Evolutionary conservation across 805 yeast genomes (phyloP).

Genomic region (Nakazawaea sp.): DNA sequence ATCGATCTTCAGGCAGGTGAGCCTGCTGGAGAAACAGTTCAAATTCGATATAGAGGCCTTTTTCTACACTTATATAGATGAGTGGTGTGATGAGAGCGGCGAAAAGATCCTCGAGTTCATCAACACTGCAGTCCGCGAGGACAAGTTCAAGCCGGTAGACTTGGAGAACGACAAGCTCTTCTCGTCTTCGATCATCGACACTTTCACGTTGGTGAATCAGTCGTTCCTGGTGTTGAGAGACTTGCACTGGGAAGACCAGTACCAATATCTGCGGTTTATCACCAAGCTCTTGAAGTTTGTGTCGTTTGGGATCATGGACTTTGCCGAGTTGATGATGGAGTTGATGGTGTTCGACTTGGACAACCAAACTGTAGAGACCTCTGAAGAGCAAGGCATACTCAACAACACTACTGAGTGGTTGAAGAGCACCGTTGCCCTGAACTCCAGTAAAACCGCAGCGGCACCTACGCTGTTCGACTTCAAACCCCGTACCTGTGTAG

Average conservation of each 20-base stretch:
- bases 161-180: constrained; percentile 31
- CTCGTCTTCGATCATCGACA: constrained; percentile 62
- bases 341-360: constrained; percentile 36
- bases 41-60: constrained; percentile 49
- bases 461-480: constrained; percentile 52
- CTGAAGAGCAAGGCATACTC: constrained; percentile 9
- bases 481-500: constrained; percentile 59
- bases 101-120: constrained; percentile 41
- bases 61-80: constrained; percentile 40
- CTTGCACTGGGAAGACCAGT: constrained; percentile 60
- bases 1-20: constrained; percentile 41
- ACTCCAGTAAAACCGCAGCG: constrained; percentile 23
- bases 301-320: constrained; percentile 50
- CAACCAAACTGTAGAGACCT: constrained; percentile 15
- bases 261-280: constrained; percentile 54
- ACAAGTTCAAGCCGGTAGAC: constrained; percentile 48
- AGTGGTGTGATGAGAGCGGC: constrained; percentile 36
- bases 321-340: constrained; percentile 33
- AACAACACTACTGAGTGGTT: constrained; percentile 15
- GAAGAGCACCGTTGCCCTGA: constrained; percentile 38
- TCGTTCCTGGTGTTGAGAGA: constrained; percentile 48
- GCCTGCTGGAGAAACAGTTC: constrained; percentile 30
- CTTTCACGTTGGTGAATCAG: constrained; percentile 56
- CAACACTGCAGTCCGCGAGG: constrained; percentile 48
- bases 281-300: constrained; percentile 57